Base-by-base conservation (phyloP, 495 filamentous ascomycete genomes). In the Hypoxylon lenormandii region DNA sequence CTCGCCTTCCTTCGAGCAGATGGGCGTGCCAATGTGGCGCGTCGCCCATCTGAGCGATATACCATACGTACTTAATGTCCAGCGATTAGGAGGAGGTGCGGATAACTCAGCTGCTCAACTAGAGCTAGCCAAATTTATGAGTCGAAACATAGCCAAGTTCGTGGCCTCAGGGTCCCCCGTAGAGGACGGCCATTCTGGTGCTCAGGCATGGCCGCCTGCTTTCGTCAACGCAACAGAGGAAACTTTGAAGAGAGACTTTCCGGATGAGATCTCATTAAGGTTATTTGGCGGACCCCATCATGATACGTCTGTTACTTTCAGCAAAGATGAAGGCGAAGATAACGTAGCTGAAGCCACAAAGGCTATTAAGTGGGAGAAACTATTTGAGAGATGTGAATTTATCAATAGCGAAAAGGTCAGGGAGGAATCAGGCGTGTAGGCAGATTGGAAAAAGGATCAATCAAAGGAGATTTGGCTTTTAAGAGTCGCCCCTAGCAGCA, bases 371-470 rank as follows among this genome's bases (percentile, higher is more conserved):
- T 53, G 55, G 55, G 55, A 66, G 55, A 66, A 53, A 16, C 4
- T 66, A 1, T 60, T 66, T 15, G 40, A 66, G 16, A 65, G 62
- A 22, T 65, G 62, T 30, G 62, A 51, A 23, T 58, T 58, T 4
- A 58, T 65, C 26, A 58, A 58, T 4, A 65, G 46, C 6, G 46
- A 50, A 19, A 65, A 58, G 38, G 62, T 58, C 6, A 45, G 52
- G 11, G 61, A 51, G 5, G 48, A 51, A 19, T 3, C 37, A 18
- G 55, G 65, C 61, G 0, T 77, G 47, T 11, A 81, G n/a, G n/a
- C n/a, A n/a, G n/a, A n/a, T n/a, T n/a, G n/a, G n/a, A n/a, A n/a
- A n/a, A n/a, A n/a, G n/a, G n/a, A n/a, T n/a, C n/a, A n/a, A n/a
- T n/a, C n/a, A n/a, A n/a, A n/a, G n/a, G n/a, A n/a, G n/a, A n/a